These are phyloP conservation scores for Erysiphe pulchra DNA, from an alignment of 2,329 filamentous ascomycete genomes.

Conservation along the genomic window DNA sequence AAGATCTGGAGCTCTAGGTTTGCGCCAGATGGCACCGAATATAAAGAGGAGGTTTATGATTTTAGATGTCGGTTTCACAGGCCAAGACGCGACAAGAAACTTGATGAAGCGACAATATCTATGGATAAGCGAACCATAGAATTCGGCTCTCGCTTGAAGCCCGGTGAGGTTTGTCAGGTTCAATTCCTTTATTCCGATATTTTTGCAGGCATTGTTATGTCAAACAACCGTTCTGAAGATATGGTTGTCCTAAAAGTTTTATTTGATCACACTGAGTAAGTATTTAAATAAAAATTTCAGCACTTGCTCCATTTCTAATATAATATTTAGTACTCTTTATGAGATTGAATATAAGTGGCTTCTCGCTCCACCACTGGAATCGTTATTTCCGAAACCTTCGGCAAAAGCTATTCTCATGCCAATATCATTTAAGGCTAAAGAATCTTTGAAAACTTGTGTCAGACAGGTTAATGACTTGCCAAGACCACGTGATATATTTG, in stretches of 20 bases:
- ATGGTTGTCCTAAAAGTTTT: conserved; percentile 49
- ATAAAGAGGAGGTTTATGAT: conserved; percentile 75
- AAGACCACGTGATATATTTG: conserved; percentile 38
- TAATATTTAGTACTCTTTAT: conserved; percentile 31
- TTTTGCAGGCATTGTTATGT: conserved; percentile 67
- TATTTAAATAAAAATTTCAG: not conserved
- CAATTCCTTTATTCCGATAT: conserved; percentile 69
- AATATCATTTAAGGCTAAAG: conserved; percentile 31
- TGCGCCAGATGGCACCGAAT: conserved; percentile 74
- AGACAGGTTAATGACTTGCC: conserved; percentile 34
- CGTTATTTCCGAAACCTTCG: conserved; percentile 48
- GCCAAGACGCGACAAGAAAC: conserved; percentile 57
- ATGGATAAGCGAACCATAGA: conserved; percentile 39
- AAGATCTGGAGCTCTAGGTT: conserved; percentile 66
- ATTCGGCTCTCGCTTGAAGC: conserved; percentile 40
- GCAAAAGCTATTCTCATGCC: conserved; percentile 47
- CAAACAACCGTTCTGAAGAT: conserved; percentile 55
- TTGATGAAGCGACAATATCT: conserved; percentile 43
- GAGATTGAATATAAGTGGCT: conserved; percentile 75
- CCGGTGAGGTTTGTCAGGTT: conserved; percentile 61
- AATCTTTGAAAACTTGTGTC: conserved; percentile 39
- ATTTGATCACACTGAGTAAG: conserved; percentile 1
- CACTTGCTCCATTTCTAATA: no score
- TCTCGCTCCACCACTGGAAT: conserved; percentile 42
- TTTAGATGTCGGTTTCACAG: conserved; percentile 90